Evolutionary conservation across 768 basidiomycete genomes (phyloP).

Genomic region (Scleroderma citrinum): DNA sequence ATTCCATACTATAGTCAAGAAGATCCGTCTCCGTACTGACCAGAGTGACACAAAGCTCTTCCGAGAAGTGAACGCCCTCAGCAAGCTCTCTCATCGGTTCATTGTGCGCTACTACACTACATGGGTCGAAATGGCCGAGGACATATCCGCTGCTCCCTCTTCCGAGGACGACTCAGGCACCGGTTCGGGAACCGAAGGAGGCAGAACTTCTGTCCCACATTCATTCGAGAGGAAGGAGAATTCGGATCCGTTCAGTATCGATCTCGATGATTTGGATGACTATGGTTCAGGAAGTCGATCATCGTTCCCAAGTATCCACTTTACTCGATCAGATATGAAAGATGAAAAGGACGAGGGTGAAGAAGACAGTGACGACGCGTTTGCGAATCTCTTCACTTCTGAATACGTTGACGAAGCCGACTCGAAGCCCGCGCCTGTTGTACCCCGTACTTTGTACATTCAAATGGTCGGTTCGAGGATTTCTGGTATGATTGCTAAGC

Average conservation of each 20-base stretch:
- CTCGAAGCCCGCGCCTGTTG: slow-evolving; percentile 23
- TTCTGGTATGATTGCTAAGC: no score
- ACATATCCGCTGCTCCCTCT: slow-evolving; percentile 39
- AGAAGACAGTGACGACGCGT: slow-evolving; percentile 37
- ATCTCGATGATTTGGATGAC: slow-evolving; percentile 59
- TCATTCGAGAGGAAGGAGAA: slow-evolving; percentile 34
- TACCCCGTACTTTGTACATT: slow-evolving; percentile 72
- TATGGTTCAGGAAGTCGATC: slow-evolving; percentile 45
- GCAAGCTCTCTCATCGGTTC: slow-evolving; percentile 79
- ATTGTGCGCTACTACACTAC: slow-evolving; percentile 91
- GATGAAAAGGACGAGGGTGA: slow-evolving; percentile 39
- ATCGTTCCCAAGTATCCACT: slow-evolving; percentile 83
- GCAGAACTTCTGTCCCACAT: slow-evolving; percentile 51
- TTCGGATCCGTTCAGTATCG: slow-evolving; percentile 58
- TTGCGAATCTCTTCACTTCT: slow-evolving; percentile 30
- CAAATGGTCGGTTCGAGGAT: slow-evolving; percentile 71
- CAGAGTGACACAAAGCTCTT: slow-evolving; percentile 86
- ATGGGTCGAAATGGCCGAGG: slow-evolving; percentile 75
- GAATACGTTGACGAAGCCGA: slow-evolving; percentile 31
- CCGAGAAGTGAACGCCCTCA: slow-evolving; percentile 87
- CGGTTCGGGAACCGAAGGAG: slow-evolving; percentile 37
- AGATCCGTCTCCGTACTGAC: slow-evolving; percentile 70
- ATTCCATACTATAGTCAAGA: slow-evolving; percentile 57
- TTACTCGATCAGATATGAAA: slow-evolving; percentile 45
- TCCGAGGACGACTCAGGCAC: slow-evolving; percentile 40